Base-by-base conservation (phyloP, 1,139 yeast species). In the Groenewaldozyma auringiensis region DNA sequence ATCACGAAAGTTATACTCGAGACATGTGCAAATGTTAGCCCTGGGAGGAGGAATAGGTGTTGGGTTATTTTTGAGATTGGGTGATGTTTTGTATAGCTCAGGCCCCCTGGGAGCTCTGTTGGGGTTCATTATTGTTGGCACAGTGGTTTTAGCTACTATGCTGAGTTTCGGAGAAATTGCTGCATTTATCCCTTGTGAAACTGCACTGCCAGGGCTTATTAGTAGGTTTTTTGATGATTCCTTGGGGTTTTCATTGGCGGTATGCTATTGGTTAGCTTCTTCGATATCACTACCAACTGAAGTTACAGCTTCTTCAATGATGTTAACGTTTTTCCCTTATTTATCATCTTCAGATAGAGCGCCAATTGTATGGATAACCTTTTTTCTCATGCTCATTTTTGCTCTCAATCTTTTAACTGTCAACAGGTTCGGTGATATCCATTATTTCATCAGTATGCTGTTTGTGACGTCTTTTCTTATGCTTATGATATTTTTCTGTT, bases 151-250 rank as follows among this genome's bases (percentile, higher is more conserved):
- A 38, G 75, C 83, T 2, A 79, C 94, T 1, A 76, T 85, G 73
- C 67, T 81, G 21, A 79, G 89, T 3, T 81, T 85, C 59, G 85
- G 94, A 50, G 96, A 87, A 64, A 83, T 87, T 83, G 87, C 85
- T 9, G 83, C 95, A 0, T 71, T 86, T 51, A 78, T 85, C 21
- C 94, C 95, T 0, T 76, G 84, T 21, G 83, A 85, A 21, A 88
- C 87, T 43, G 94, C 94, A 4, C 83, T 65, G 4, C 53, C 67
- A 1, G 64, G 62, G 0, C 69, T 84, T 22, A 78, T 87, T 2
- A 77, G 92, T 0, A 68, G 95, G 41, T 85, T 86, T 63, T 86
- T 85, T 1, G 94, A 86, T 59, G 88, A 83, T 54, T 85, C 95
- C 0, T 78, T 86, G 60, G 95, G 95, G 0, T 83, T 85, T 61